A percentile compares a stretch with the other conserved stretches of the same genome.
phyloP scores from a whole-genome alignment of 1,284 basidiomycete species.

The Tetrapyrgos nigripes region DNA sequence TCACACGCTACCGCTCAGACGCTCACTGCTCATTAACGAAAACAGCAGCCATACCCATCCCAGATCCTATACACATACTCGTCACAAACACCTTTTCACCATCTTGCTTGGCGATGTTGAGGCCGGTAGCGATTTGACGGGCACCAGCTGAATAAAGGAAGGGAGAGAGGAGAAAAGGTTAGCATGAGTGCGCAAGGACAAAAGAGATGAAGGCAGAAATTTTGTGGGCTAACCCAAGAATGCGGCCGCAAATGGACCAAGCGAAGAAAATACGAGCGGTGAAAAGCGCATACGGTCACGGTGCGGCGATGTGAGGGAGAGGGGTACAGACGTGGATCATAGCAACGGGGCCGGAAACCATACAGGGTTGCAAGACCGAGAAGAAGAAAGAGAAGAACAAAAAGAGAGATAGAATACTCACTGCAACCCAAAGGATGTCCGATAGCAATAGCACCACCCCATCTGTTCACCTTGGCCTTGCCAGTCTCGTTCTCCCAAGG shows the following conservation, averaged over 20 bases:
- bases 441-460: constrained; percentile 90
- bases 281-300: too few species aligned
- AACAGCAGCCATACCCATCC: constrained; percentile 88
- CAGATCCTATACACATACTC: constrained; percentile 95
- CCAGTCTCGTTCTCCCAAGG: constrained; percentile 58
- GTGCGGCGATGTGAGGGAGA: too few species aligned
- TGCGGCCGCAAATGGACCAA: too few species aligned
- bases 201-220: too few species aligned
- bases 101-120: constrained; percentile 84
- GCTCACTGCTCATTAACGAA: constrained; percentile 82
- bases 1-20: too few species aligned
- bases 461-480: constrained; percentile 71
- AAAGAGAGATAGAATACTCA: constrained; percentile 42
- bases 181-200: too few species aligned
- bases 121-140: constrained; percentile 86
- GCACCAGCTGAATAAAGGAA: constrained; percentile 75
- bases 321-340: not conserved
- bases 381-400: too few species aligned
- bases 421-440: constrained; percentile 87
- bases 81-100: constrained; percentile 83
- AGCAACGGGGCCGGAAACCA: too few species aligned
- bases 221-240: too few species aligned
- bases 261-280: too few species aligned
- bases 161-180: not conserved
- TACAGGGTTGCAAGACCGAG: too few species aligned